Evolutionary conservation across 2,329 filamentous ascomycete genomes (phyloP).

Genomic region (Fusarium tupiense): DNA sequence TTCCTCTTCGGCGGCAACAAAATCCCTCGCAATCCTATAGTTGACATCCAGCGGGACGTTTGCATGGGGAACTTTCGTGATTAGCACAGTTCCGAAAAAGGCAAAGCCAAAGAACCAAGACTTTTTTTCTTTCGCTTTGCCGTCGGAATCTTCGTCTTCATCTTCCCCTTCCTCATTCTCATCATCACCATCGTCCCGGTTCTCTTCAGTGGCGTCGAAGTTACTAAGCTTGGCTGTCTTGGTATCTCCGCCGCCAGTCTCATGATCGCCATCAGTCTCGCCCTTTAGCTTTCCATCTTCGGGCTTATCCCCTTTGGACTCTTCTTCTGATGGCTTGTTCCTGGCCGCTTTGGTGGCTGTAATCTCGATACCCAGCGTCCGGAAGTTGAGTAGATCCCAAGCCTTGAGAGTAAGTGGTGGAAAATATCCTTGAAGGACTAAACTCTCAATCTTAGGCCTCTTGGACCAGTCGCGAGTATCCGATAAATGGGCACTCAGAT

Average conservation of each 20-base stretch:
- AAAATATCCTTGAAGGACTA: background rate
- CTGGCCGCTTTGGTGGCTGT: background rate
- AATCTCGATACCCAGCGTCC: background rate
- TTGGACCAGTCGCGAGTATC: background rate
- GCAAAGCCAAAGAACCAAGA: background rate
- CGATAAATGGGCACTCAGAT: background rate
- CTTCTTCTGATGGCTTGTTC: background rate
- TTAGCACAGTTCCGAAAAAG: background rate
- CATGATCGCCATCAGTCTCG: background rate
- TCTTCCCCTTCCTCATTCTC: background rate
- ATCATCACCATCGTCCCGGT: accelerated
- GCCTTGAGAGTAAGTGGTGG: background rate
- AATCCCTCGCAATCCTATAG: background rate
- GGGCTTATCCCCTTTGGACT: accelerated
- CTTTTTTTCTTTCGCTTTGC: background rate
- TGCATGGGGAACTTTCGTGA: background rate
- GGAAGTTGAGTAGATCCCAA: background rate
- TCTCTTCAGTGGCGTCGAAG: accelerated
- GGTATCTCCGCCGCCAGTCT: background rate
- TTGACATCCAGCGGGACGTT: background rate
- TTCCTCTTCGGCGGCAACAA: background rate
- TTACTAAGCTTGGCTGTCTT: background rate
- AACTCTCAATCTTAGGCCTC: background rate
- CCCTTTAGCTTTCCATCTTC: background rate
- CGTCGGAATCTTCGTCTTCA: background rate